Evolutionary conservation across 2,329 filamentous ascomycete species (phyloP).

Genomic region (Colletotrichum somersetense): DNA sequence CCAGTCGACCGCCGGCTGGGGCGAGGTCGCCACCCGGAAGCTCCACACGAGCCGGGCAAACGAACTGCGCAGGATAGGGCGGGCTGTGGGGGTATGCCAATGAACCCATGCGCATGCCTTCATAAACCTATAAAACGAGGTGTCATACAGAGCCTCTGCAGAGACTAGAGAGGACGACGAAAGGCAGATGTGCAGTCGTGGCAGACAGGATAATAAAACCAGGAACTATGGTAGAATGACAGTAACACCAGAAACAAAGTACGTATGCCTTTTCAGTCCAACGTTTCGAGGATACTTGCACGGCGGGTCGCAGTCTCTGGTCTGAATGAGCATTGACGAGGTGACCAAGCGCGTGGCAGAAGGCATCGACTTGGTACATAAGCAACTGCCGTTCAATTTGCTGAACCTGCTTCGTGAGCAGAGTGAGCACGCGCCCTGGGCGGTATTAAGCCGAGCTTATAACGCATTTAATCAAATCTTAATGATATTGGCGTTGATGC

Average conservation of each 20-base stretch:
- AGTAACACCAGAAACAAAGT: neutral
- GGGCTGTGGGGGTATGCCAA: neutral
- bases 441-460: too few relatives aligned
- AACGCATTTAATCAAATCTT: too few relatives aligned
- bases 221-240: neutral
- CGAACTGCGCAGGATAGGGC: slow-evolving; percentile 4
- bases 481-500: too few relatives aligned
- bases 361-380: too few relatives aligned
- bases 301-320: neutral
- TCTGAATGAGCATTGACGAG: too few relatives aligned
- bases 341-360: too few relatives aligned
- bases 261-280: neutral
- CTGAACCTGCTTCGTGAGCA: too few relatives aligned
- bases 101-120: neutral
- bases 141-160: slow-evolving; percentile 4
- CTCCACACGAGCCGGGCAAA: slow-evolving; percentile 25
- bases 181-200: neutral
- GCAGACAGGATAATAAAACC: neutral
- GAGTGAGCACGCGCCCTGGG: too few relatives aligned
- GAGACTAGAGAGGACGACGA: neutral
- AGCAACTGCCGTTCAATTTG: too few relatives aligned
- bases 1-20: neutral
- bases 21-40: neutral
- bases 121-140: neutral
- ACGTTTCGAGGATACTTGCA: neutral